A percentile compares a stretch with the other conserved stretches of the same genome.
These are phyloP conservation scores for Lentinula detonsa DNA, from an alignment of 768 basidiomycete species.

Conservation along the genomic window DNA sequence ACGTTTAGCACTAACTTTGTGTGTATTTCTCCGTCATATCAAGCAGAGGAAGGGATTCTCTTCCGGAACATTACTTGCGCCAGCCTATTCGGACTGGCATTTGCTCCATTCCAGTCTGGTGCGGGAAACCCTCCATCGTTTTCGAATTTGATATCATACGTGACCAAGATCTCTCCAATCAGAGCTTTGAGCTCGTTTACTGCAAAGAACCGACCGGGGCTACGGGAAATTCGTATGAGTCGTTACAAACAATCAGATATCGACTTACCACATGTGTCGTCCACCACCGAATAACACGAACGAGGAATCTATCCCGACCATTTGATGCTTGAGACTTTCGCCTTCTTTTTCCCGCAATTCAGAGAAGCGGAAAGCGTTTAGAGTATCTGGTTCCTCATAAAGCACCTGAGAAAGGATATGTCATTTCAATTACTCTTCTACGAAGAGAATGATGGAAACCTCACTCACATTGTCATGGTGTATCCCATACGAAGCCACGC, in stretches of 20 bases:
- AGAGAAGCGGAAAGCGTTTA: constrained; percentile 7
- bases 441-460: no score
- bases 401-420: background rate
- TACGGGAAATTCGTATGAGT: background rate
- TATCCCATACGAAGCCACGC: constrained; percentile 4
- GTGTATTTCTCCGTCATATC: no score
- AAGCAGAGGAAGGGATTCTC: background rate
- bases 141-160: constrained; percentile 13
- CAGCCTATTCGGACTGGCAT: background rate
- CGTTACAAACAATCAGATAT: background rate
- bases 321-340: constrained; percentile 9
- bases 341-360: constrained; percentile 1
- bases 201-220: constrained; percentile 11
- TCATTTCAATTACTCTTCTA: no score
- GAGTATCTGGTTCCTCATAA: background rate
- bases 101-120: background rate
- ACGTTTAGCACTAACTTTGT: no score
- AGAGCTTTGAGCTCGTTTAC: background rate
- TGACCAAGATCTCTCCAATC: constrained; percentile 10
- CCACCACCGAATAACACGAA: constrained; percentile 13
- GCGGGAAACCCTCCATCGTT: constrained; percentile 1
- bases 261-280: constrained; percentile 12
- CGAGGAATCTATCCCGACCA: constrained; percentile 8
- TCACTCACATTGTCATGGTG: constrained; percentile 9
- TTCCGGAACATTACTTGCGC: constrained; percentile 6